Base-by-base conservation (phyloP, 345 rosid species). In the Eucalyptus sp. region DNA sequence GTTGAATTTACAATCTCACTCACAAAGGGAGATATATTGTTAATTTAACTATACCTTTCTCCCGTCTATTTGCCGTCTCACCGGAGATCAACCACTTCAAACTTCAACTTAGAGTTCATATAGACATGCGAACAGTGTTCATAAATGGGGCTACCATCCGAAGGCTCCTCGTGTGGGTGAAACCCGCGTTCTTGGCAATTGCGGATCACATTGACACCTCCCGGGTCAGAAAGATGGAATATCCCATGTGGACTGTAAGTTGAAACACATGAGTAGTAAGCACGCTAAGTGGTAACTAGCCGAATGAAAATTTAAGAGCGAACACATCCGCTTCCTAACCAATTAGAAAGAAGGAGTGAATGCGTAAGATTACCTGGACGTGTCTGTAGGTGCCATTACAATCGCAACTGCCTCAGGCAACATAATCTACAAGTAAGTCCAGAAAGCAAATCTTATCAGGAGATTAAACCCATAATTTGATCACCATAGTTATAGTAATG, bases 371-470 rank as follows among this genome's bases (percentile, higher is more conserved):
- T 93, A 94, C 97, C 97, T 95, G 88, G 97, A 93, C 64, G 92
- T 89, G 89, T 96, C 99, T 50, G 97, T 96, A n/a, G 99, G 98
- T 22, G 99, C 99, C 99, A 98, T 97, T 84, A 96, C 98, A 33
- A 98, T 95, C 43, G 99, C 98, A 29, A 98, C 89, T 90, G 99
- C 98, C 91, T 97, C 99, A 16, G 99, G 97, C 86, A 98, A 87
- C 98, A 98, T 98, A 91, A 98, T 95, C 99, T 96, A 90, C 13
- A 46, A 80, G n/a, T 50, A 89, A 41, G 41, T n/a, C 88, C 56
- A 31, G 49, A 50, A 89, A 86, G 68, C 31, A 12, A 29, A 52
- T 16, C 43, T 51, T 51, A 37, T 50, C 25, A 41, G 60, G 29
- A 54, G 87, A 60, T 41, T 20, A 24, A 86, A 54, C 87, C 66